phyloP scores from a whole-genome alignment of 129 eudicot genomes.

The Ambrosia artemisiifolia region DNA sequence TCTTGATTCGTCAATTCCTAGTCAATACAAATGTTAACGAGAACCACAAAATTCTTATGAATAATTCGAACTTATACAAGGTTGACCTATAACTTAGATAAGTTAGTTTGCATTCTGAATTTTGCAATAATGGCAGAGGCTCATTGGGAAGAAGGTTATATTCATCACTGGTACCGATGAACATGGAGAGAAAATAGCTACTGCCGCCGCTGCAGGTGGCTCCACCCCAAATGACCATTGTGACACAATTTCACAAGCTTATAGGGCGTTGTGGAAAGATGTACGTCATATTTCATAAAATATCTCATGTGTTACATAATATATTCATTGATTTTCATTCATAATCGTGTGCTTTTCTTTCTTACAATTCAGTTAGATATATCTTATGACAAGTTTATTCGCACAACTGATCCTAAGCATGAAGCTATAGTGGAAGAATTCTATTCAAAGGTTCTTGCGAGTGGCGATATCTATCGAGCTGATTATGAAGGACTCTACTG shows the following conservation, averaged over 20 bases:
- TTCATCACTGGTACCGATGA: constrained; percentile 96
- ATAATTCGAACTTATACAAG: neutral
- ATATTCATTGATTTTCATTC: constrained; percentile 5
- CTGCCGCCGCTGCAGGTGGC: constrained; percentile 80
- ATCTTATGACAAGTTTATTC: constrained; percentile 86
- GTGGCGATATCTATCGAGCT: constrained; percentile 92
- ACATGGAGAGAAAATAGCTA: constrained; percentile 99
- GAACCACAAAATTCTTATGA: neutral
- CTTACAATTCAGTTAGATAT: constrained; percentile 62
- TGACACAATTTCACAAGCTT: constrained; percentile 74
- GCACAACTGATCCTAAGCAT: constrained; percentile 85
- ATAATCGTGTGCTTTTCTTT: constrained; percentile 10
- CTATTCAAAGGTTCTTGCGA: constrained; percentile 77
- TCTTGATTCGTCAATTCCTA: neutral
- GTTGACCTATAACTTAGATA: neutral
- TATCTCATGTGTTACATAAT: neutral
- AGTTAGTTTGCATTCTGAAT: neutral
- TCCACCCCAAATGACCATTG: constrained; percentile 83
- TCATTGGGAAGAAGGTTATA: constrained; percentile 75
- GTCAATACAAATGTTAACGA: neutral
- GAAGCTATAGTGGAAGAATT: constrained; percentile 91
- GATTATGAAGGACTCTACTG: constrained; percentile 97
- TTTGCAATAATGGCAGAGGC: constrained; percentile 59
- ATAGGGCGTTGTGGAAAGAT: constrained; percentile 78
- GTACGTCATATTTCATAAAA: constrained; percentile 30